Evolutionary conservation across 169 alveolate genomes (phyloP).

Genomic region (Perkinsus chesapeaki): DNA sequence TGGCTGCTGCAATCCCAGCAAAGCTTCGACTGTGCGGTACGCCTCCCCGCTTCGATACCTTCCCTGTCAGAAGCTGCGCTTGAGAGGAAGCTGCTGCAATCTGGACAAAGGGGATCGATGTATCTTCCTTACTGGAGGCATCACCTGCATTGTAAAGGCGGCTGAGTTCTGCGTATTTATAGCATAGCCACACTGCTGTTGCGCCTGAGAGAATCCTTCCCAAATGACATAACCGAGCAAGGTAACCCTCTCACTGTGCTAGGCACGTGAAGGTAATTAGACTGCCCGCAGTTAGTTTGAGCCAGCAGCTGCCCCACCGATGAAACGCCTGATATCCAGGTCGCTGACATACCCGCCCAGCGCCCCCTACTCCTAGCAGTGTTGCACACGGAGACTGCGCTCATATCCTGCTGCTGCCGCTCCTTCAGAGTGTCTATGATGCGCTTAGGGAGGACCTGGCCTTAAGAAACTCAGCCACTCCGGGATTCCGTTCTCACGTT

Average conservation of each 20-base stretch:
- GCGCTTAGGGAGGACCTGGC: background rate
- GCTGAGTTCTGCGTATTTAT: background rate
- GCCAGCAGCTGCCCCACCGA: background rate
- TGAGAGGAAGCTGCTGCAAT: background rate
- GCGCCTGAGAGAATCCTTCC: background rate
- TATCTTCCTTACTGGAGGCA: background rate
- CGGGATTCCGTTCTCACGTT: no score
- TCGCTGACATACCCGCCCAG: background rate
- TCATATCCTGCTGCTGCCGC: background rate
- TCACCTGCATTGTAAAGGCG: background rate
- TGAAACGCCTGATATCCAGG: background rate
- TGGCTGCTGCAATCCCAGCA: background rate
- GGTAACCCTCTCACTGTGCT: background rate
- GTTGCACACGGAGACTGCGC: background rate
- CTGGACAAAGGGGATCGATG: background rate
- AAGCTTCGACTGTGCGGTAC: background rate
- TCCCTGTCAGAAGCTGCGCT: background rate
- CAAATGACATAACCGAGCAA: background rate
- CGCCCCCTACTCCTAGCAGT: background rate
- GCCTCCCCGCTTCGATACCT: background rate
- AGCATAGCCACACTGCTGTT: background rate
- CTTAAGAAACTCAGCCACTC: background rate
- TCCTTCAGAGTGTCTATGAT: slow-evolving; percentile 11
- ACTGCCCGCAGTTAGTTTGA: background rate
- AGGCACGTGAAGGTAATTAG: background rate